Base-by-base conservation (phyloP, 495 filamentous ascomycete genomes). In the Penicillium cosmopolitanum region DNA sequence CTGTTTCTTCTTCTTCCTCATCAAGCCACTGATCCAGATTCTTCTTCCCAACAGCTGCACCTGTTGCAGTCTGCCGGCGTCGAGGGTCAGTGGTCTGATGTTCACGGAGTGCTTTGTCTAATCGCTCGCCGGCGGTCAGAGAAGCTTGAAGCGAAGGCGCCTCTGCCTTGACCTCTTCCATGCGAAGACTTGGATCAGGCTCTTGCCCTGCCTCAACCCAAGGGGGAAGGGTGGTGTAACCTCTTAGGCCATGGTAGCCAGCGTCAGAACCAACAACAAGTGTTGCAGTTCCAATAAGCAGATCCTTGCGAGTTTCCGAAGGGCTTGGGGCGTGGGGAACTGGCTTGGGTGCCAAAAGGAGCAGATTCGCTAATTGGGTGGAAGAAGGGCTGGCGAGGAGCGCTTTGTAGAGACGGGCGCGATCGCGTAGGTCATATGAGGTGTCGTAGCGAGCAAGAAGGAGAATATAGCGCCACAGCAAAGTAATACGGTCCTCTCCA, bases 381-480 rank as follows among this genome's bases (percentile, higher is more conserved):
- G 83, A 85, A 5, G 82, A 80, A 0, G 93, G 90, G 11, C 84
- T 84, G 19, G 84, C 82, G 1, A 98, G 84, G 4, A 98, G 83
- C 2, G 89, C 85, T 62, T 91, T 92, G 75, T 96, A 97, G 28
- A 97, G 77, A 8, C 95, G 84, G 2, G 93, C 85, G 19, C 95
- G 90, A 66, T 97, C 95, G 40, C 95, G 91, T 5, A 98, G 85
- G 67, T 97, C 93, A 70, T 97, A 98, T 4, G 93, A 97, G 0
- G 87, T 89, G 63, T 97, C 94, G 67, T 98, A 98, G 58, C 95
- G 86, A 12, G 87, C 89, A 7, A 98, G 82, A 35, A 93, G 85
- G 5, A 95, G 80, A 47, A 94, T 85, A 67, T 98, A 96, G 19
- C 82, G 81, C 87, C 91, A 97, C 13, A 98, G 82, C 19, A 88